Conservation (phyloP, 495 filamentous ascomycete species). For the Neurospora intermedia region DNA sequence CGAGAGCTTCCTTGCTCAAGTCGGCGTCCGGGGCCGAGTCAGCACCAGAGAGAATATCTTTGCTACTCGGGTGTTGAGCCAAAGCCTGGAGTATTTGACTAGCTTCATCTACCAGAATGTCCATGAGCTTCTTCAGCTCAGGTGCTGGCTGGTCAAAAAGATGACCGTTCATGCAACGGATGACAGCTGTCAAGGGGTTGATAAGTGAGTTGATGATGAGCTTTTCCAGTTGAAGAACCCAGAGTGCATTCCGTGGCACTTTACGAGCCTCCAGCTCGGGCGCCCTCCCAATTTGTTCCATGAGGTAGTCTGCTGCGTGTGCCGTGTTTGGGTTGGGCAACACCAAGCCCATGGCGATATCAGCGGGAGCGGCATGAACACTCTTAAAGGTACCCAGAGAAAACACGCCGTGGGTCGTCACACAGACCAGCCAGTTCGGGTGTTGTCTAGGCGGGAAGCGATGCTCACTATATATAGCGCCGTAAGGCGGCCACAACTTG, state of each 20-base stretch:
- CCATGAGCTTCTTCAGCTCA: slow-evolving; percentile 38
- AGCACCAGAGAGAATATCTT: slow-evolving; percentile 11
- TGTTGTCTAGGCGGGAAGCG: slow-evolving; percentile 34
- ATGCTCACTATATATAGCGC: slow-evolving; percentile 15
- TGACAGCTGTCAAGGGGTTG: slow-evolving; percentile 67
- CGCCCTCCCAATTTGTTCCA: slow-evolving; percentile 14
- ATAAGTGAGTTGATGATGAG: slow-evolving; percentile 71
- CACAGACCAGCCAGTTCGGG: slow-evolving; percentile 52
- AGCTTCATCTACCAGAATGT: slow-evolving; percentile 54
- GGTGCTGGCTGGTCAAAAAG: slow-evolving; percentile 51
- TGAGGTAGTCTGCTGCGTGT: slow-evolving; percentile 9
- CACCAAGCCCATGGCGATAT: slow-evolving; percentile 24
- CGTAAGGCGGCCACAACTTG: slow-evolving; percentile 53
- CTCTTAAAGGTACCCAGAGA: slow-evolving; percentile 46
- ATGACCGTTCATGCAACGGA: slow-evolving; percentile 63
- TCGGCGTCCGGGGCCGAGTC: slow-evolving; percentile 10
- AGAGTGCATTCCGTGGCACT: slow-evolving; percentile 39
- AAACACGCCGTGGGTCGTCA: slow-evolving; percentile 65
- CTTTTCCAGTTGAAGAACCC: slow-evolving; percentile 42
- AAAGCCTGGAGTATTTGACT: slow-evolving; percentile 45
- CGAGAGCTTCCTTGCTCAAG: slow-evolving; percentile 43
- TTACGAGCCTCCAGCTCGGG: slow-evolving; percentile 31
- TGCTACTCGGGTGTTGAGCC: slow-evolving; percentile 13
- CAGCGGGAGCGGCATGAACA: slow-evolving; percentile 54
- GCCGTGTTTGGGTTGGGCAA: slow-evolving; percentile 1